Evolutionary conservation across 2,329 filamentous ascomycete species (phyloP), one percentile per base, ranked within the genome.

Genomic region (Simplicillium sp.): DNA sequence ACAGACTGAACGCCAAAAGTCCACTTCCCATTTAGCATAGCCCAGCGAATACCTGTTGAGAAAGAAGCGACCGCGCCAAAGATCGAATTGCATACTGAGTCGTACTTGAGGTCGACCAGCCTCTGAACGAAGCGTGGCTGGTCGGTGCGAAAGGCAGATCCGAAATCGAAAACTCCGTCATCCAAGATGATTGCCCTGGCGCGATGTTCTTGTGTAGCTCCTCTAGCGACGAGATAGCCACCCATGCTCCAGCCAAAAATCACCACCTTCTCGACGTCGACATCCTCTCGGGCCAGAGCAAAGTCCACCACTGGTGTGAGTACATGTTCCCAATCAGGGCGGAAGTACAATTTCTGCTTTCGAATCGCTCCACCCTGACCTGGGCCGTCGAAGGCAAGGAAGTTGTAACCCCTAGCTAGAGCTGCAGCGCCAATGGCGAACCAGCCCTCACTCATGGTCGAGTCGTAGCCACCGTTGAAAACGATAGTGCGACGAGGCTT

Each of bases 391-490:
- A 41, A 37, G 20, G 39, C 39, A 13, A 41, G 39, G 28, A 41
- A 36, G 28, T 41, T 41, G 16, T 36, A 41, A 13, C 39, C 39
- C 12, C 34, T 12, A 5, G 25, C 39, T 6, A 37, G 28, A 8
- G 39, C 39, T 3, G 39, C 12, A 11, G 39, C 39, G 11, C 39
- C 39, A 29, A 41, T 36, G 9, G 39, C 39, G n/a, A 36, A 41
- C 33, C 33, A 36, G 16, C 33, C 39, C 28, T 41, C 39, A 16
- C 34, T 37, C 12, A 9, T 37, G 25, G 34, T 41, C 33, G 39
- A 41, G 34, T 41, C 34, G 34, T 37, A 41, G 16, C 39, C 39
- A 34, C 39, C 39, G 15, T 41, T 37, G 34, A 41, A 36, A 13
- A 41, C 15, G 12, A 41, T 31, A 2, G 39, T 41, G 1, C 15